Evolutionary conservation across 805 yeast species (phyloP).

Genomic region (Starmerella sp.): DNA sequence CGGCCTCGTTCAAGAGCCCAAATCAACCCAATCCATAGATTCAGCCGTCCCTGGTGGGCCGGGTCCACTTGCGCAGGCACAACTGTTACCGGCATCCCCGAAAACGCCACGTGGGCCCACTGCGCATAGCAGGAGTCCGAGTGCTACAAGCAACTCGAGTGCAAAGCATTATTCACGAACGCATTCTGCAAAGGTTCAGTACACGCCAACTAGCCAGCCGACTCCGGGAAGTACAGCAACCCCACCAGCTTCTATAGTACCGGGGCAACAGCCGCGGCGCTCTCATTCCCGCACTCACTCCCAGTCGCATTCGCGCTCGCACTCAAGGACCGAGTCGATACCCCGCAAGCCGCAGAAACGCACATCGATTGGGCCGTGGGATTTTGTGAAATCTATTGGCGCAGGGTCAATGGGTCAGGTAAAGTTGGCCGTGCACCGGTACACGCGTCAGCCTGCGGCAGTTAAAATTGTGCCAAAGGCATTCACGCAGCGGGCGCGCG

Average conservation of each 20-base stretch:
- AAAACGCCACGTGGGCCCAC: not conserved
- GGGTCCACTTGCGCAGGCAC: not conserved
- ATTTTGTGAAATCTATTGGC: conserved; percentile 85
- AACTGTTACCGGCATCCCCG: not conserved
- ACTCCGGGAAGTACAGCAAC: not conserved
- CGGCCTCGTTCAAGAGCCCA: not conserved
- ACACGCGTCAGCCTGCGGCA: conserved; percentile 63
- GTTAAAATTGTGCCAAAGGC: conserved; percentile 91
- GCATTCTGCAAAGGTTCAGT: not conserved
- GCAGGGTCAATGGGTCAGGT: conserved; percentile 99
- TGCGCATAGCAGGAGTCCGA: not conserved
- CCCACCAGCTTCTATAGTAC: not conserved
- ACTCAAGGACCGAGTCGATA: not conserved
- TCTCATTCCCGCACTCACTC: not conserved
- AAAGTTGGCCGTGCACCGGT: conserved; percentile 76
- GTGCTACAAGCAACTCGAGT: not conserved
- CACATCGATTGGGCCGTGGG: conserved; percentile 93
- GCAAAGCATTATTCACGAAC: not conserved
- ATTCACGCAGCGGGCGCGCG: conserved; percentile 39
- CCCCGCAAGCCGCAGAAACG: conserved; percentile 36
- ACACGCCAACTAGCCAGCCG: not conserved
- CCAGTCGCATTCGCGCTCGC: not conserved
- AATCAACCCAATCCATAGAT: not conserved
- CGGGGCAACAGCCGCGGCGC: not conserved
- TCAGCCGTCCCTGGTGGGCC: not conserved